phyloP scores from a whole-genome alignment of 2,329 filamentous ascomycete species.

The Septoria petroselini region DNA sequence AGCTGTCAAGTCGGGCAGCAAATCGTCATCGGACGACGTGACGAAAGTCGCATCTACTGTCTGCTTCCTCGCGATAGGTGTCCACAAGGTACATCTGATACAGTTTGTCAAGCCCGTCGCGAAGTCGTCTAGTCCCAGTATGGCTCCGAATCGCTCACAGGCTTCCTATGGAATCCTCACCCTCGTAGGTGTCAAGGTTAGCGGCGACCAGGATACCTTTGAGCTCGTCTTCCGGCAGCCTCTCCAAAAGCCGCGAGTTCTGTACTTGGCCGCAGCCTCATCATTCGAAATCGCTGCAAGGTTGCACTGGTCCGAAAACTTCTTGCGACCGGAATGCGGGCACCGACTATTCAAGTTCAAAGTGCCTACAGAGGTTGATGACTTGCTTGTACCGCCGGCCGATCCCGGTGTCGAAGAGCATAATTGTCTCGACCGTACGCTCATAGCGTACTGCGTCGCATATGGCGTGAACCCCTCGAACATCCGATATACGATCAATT shows the following conservation, averaged over 20 bases:
- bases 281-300: conserved; percentile 63
- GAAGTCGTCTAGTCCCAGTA: conserved; percentile 54
- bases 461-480: conserved; percentile 66
- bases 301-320: conserved; percentile 60
- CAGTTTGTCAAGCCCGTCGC: conserved; percentile 1
- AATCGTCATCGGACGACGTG: conserved; percentile 64
- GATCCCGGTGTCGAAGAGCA: conserved; percentile 58
- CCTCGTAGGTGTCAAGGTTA: conserved; percentile 58
- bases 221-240: conserved; percentile 61
- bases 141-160: conserved; percentile 50
- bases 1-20: conserved; percentile 51
- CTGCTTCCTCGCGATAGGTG: conserved; percentile 66
- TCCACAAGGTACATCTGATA: conserved; percentile 57
- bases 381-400: conserved; percentile 49
- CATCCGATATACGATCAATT: conserved; percentile 61
- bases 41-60: conserved; percentile 62
- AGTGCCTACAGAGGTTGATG: conserved; percentile 56
- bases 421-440: conserved; percentile 61
- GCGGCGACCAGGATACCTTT: conserved; percentile 62
- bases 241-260: conserved; percentile 52
- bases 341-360: conserved; percentile 61
- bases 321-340: conserved; percentile 63
- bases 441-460: conserved; percentile 67
- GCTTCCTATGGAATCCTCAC: conserved; percentile 63
- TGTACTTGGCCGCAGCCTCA: conserved; percentile 62